Percentiles rank a stretch among this genome's conserved stretches.
These are phyloP conservation scores for Blastocystis sp. DNA, from an alignment of 352 stramenopile species.

Conservation along the genomic window DNA sequence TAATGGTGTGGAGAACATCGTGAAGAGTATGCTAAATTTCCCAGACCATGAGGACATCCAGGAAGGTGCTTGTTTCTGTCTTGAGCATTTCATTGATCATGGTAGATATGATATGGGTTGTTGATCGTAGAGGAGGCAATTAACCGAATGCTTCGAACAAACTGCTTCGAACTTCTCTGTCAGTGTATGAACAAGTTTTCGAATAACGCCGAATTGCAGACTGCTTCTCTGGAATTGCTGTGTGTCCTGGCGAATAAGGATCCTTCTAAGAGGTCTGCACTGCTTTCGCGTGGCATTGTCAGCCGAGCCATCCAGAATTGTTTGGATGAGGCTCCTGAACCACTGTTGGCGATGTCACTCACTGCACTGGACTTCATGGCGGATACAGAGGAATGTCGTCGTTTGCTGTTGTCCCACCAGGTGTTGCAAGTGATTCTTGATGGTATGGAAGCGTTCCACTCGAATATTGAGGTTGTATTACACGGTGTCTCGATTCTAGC, in stretches of 20 bases:
- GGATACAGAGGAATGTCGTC: slow-evolving; percentile 34
- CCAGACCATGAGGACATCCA: slow-evolving; percentile 50
- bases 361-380: slow-evolving; percentile 52
- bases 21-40: slow-evolving; percentile 61
- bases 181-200: slow-evolving; percentile 57
- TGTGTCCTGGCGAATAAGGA: slow-evolving; percentile 32
- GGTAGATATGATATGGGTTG: background rate
- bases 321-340: slow-evolving; percentile 53
- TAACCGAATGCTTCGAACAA: slow-evolving; percentile 42
- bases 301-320: slow-evolving; percentile 61
- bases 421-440: slow-evolving; percentile 58
- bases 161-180: slow-evolving; percentile 56
- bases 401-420: slow-evolving; percentile 19
- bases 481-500: slow-evolving; percentile 39
- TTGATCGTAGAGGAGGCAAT: slow-evolving; percentile 37
- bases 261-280: slow-evolving; percentile 29
- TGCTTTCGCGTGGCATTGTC: slow-evolving; percentile 41
- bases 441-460: slow-evolving; percentile 35
- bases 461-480: slow-evolving; percentile 28
- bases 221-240: slow-evolving; percentile 23
- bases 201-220: slow-evolving; percentile 59
- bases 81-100: slow-evolving; percentile 32
- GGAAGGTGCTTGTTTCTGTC: slow-evolving; percentile 48
- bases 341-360: slow-evolving; percentile 42
- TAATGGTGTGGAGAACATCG: slow-evolving; percentile 59